phyloP scores from a whole-genome alignment of 257 asterid genomes.

The Vinca minor region DNA sequence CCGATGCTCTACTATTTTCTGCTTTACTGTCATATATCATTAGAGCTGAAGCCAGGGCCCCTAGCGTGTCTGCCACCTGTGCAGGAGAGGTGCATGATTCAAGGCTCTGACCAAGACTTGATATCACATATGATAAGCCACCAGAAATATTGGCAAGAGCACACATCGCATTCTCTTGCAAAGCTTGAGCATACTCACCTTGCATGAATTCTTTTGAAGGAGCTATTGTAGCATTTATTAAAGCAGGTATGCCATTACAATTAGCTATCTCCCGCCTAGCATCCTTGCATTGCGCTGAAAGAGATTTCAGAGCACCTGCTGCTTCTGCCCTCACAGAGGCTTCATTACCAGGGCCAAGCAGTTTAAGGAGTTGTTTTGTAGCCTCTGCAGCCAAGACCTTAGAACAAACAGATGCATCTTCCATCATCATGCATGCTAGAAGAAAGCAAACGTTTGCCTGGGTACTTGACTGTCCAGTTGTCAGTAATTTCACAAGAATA shows the following conservation, averaged over 20 bases:
- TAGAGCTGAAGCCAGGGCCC: slow-evolving; percentile 97
- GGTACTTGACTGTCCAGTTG: slow-evolving; percentile 72
- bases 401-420: slow-evolving; percentile 81
- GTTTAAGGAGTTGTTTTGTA: slow-evolving; percentile 72
- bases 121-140: slow-evolving; percentile 82
- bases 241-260: slow-evolving; percentile 81
- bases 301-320: slow-evolving; percentile 93
- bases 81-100: slow-evolving; percentile 91
- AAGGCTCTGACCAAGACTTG: slow-evolving; percentile 98
- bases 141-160: slow-evolving; percentile 99
- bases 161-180: slow-evolving; percentile 99
- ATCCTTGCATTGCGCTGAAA: slow-evolving; percentile 88
- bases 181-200: slow-evolving; percentile 96
- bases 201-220: slow-evolving; percentile 99
- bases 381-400: slow-evolving; percentile 70
- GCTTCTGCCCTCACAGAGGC: slow-evolving; percentile 96
- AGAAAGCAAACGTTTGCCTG: slow-evolving; percentile 97
- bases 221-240: slow-evolving; percentile 96
- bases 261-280: slow-evolving; percentile 75
- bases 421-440: slow-evolving; percentile 94
- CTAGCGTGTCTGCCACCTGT: slow-evolving; percentile 92
- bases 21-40: slow-evolving; percentile 92
- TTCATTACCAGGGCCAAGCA: slow-evolving; percentile 83
- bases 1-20: slow-evolving; percentile 74
- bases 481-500: slow-evolving; percentile 73